Evolutionary conservation across 176 grass and related monocot genomes (phyloP).

Genomic region (Melocanna baccifera): DNA sequence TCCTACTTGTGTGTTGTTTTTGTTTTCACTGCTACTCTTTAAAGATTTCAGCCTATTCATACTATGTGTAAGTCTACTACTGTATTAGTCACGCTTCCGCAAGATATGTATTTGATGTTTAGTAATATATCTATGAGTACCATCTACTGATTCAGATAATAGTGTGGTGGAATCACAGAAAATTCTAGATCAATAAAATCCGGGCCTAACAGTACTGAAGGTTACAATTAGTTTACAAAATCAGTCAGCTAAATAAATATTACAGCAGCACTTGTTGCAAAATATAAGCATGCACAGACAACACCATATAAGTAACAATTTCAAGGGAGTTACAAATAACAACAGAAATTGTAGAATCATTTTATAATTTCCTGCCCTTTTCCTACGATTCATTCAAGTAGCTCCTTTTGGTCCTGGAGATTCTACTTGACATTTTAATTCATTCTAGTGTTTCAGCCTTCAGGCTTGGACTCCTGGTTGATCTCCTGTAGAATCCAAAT

Average conservation of each 20-base stretch:
- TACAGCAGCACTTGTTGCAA: neutral
- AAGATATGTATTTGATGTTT: no score
- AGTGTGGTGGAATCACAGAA: rapidly evolving
- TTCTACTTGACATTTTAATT: neutral
- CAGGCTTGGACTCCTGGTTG: neutral
- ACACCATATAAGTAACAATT: neutral
- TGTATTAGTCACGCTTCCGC: no score
- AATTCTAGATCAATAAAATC: no score
- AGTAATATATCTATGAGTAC: no score
- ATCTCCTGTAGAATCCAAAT: neutral
- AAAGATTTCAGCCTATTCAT: no score
- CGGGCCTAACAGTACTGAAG: neutral
- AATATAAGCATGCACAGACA: neutral
- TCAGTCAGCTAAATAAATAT: neutral
- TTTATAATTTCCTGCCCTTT: neutral
- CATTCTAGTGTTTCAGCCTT: neutral
- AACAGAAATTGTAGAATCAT: neutral
- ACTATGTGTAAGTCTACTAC: no score
- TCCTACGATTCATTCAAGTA: neutral
- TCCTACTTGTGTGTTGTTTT: no score
- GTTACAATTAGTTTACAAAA: neutral
- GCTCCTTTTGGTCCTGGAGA: neutral
- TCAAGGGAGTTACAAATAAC: neutral
- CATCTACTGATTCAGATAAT: no score
- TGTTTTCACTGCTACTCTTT: no score